These are phyloP conservation scores for Annulohypoxylon nitens DNA, from an alignment of 495 filamentous ascomycete species.

Conservation along the genomic window DNA sequence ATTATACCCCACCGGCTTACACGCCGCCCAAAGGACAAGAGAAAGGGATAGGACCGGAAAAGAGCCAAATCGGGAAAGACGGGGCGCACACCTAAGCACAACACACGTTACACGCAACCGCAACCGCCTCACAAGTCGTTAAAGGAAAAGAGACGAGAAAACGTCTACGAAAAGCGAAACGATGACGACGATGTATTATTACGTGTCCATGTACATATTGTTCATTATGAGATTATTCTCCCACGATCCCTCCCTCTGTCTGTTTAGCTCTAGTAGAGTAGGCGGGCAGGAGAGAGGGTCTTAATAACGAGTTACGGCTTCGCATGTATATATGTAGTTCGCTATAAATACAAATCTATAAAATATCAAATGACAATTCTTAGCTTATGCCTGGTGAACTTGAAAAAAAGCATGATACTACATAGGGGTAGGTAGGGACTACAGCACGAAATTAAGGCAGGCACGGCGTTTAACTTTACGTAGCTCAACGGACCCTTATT, in stretches of 20 bases:
- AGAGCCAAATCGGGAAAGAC: constrained; percentile 3
- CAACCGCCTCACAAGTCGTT: neutral
- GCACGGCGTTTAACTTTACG: neutral
- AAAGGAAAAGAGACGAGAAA: neutral
- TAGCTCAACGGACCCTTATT: neutral
- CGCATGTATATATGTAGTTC: constrained; percentile 30
- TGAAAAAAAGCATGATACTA: too few relatives aligned
- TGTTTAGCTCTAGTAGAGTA: neutral
- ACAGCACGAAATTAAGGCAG: too few relatives aligned
- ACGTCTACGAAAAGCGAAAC: constrained; percentile 12
- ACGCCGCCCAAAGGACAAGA: constrained; percentile 9
- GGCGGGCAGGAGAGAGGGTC: constrained; percentile 6
- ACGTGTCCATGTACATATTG: constrained; percentile 19
- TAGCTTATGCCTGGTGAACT: too few relatives aligned
- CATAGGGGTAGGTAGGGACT: too few relatives aligned
- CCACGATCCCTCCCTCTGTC: constrained; percentile 7
- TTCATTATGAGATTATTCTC: constrained; percentile 24
- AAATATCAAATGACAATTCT: neutral
- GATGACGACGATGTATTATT: constrained; percentile 37
- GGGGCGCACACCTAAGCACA: neutral
- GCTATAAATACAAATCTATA: constrained; percentile 7
- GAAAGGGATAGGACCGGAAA: neutral
- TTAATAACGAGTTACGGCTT: constrained; percentile 36
- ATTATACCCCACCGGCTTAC: constrained; percentile 32
- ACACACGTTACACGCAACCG: neutral